Evolutionary conservation across 805 yeast genomes (phyloP), one percentile per base, ranked within the genome.

Genomic region (Maudiozyma bulderi): DNA sequence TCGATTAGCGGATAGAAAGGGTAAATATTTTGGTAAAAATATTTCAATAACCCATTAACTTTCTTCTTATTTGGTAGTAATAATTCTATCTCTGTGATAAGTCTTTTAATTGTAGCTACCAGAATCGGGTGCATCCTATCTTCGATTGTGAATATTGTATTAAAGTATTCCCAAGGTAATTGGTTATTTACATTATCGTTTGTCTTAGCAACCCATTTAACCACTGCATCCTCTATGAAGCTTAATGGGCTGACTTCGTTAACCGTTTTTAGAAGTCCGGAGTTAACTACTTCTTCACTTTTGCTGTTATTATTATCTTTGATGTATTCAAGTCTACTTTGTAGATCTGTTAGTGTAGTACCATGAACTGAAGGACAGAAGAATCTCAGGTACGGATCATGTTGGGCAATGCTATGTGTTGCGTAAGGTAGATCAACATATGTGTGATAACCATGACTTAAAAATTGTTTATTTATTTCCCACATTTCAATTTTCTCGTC

Each of bases 341-440:
- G 49, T 13, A 50, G 31, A 39, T 51, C 49, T 6, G 47, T 40
- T 7, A 52, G 34, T 9, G 52, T 44, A 8, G 41, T 48, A 3
- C 54, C 55, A 43, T 52, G 54, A 5, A 48, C 38, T 3, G 50
- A 40, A 5, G 50, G 48, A 43, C 45, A 39, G 7, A 50, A 40
- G 3, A 47, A 41, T 42, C 53, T 46, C 6, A 47, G 15, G 34
- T 43, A 52, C 5, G 32, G 47, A 32, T 52, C 54, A 11, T 35
- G 26, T 45, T 52, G 55, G 28, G 50, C 35, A 9, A 48, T 39
- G 31, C 50, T 48, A 40, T 50, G 55, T 3, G 42, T 28, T 7
- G 47, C 51, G 47, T 48, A 51, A 1, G 55, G 52, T 15, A 42
- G 42, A 20, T 52, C 55, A 11, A 50, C 28, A 28, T 48, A 50